Percentiles rank a stretch among this genome's conserved stretches.
Conservation (phyloP, 106 monocot species). For the Apostasia shenzhenica region DNA sequence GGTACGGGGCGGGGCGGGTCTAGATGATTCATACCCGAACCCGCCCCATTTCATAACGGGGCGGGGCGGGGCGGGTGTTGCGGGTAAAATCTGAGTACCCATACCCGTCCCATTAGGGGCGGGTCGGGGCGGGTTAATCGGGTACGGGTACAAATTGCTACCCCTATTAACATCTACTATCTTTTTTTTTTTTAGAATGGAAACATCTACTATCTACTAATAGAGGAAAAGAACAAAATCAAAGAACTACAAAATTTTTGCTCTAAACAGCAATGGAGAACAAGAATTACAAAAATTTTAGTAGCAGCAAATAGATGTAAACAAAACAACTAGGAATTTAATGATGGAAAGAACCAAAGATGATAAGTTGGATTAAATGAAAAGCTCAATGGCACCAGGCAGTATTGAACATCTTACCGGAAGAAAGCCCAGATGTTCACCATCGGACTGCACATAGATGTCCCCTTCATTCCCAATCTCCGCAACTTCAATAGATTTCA, state of each 20-base stretch:
- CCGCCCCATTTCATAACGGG: no score
- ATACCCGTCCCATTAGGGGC: no score
- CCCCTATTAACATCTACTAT: no score
- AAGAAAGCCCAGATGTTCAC: constrained; percentile 81
- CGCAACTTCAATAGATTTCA: constrained; percentile 54
- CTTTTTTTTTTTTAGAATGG: no score
- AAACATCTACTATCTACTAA: no score
- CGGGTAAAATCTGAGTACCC: no score
- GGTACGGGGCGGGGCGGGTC: no score
- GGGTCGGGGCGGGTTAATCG: no score
- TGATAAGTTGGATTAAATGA: constrained; percentile 8
- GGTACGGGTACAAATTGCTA: no score
- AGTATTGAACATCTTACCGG: constrained; percentile 57
- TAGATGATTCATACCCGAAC: no score
- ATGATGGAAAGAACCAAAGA: background rate
- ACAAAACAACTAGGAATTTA: background rate
- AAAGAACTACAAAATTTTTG: background rate
- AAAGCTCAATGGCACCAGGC: constrained; percentile 51
- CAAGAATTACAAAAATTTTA: background rate
- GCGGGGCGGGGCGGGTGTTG: no score
- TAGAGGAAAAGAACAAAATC: no score
- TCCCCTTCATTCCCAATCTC: constrained; percentile 21
- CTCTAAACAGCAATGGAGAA: background rate
- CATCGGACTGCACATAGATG: constrained; percentile 72
- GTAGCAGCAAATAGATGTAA: background rate